Evolutionary conservation across 2,329 filamentous ascomycete species (phyloP).

Genomic region (Cylindrodendrum hubeiense): DNA sequence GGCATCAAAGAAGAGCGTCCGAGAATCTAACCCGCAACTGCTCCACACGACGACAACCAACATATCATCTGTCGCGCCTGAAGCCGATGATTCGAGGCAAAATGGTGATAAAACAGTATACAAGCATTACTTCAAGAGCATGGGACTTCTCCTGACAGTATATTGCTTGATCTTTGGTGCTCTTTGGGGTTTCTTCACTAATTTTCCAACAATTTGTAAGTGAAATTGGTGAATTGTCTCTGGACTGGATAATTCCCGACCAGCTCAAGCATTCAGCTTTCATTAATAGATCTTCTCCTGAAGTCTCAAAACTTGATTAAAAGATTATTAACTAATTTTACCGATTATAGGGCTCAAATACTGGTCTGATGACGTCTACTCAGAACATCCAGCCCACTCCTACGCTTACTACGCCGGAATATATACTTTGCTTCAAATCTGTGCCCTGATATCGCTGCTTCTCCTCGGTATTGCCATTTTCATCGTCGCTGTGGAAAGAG

Average conservation of each 20-base stretch:
- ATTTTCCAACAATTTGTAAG: slow-evolving; percentile 49
- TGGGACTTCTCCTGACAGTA: slow-evolving; percentile 32
- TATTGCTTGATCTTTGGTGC: slow-evolving; percentile 36
- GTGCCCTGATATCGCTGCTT: slow-evolving; percentile 10
- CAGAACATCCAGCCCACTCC: neutral
- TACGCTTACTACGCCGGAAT: slow-evolving; percentile 27
- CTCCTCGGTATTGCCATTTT: slow-evolving; percentile 8
- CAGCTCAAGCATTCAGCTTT: neutral
- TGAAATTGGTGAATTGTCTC: neutral
- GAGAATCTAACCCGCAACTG: neutral
- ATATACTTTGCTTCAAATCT: slow-evolving; percentile 18
- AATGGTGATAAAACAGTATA: slow-evolving; percentile 49
- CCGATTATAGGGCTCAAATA: slow-evolving; percentile 32
- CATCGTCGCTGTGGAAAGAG: slow-evolving; percentile 14
- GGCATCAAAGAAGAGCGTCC: neutral
- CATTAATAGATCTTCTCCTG: no score
- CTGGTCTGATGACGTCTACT: slow-evolving; percentile 27
- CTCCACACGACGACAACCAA: neutral
- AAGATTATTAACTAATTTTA: neutral
- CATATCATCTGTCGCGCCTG: neutral
- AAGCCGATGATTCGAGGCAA: slow-evolving; percentile 41
- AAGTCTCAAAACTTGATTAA: neutral
- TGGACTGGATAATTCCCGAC: neutral
- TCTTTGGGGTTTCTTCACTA: slow-evolving; percentile 42
- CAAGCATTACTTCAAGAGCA: slow-evolving; percentile 48